phyloP scores from a whole-genome alignment of 106 monocot species.

The Acorus calamus region DNA sequence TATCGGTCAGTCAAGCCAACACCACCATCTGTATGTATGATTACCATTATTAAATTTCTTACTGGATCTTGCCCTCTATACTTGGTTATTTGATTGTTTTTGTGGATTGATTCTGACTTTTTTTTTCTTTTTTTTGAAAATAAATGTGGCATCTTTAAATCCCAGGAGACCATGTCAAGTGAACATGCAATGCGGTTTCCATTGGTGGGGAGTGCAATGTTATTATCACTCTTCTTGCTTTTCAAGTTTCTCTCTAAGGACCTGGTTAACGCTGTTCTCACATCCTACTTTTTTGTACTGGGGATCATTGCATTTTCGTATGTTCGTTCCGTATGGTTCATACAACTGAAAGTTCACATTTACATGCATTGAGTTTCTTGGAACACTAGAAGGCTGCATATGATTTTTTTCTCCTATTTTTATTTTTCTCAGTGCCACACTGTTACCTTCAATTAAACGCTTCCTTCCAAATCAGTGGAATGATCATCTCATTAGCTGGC shows the following conservation, averaged over 20 bases:
- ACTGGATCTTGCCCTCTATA: not conserved
- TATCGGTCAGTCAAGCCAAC: conserved; percentile 90
- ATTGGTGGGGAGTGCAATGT: conserved; percentile 93
- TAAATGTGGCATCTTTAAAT: conserved; percentile 1
- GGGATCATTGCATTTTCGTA: conserved; percentile 87
- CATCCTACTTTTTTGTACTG: conserved; percentile 93
- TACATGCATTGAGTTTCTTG: too few relatives aligned
- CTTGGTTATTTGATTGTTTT: too few relatives aligned
- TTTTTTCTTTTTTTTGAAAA: not conserved
- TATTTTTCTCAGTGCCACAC: too few relatives aligned
- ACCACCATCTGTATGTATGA: conserved; percentile 60
- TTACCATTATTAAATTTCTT: not conserved
- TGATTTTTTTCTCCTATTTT: too few relatives aligned
- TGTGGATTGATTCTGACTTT: not conserved
- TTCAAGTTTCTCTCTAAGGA: conserved; percentile 98
- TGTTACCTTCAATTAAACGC: too few relatives aligned
- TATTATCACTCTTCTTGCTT: conserved; percentile 79
- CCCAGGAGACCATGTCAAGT: conserved; percentile 95
- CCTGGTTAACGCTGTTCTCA: conserved; percentile 91
- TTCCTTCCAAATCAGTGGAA: too few relatives aligned
- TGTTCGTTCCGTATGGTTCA: not conserved
- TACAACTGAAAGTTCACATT: too few relatives aligned
- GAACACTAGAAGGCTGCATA: too few relatives aligned
- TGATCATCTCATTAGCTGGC: too few relatives aligned
- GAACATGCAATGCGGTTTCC: conserved; percentile 99